Conservation (phyloP, 2,329 filamentous ascomycete genomes). For the Aspergillus sojae region DNA sequence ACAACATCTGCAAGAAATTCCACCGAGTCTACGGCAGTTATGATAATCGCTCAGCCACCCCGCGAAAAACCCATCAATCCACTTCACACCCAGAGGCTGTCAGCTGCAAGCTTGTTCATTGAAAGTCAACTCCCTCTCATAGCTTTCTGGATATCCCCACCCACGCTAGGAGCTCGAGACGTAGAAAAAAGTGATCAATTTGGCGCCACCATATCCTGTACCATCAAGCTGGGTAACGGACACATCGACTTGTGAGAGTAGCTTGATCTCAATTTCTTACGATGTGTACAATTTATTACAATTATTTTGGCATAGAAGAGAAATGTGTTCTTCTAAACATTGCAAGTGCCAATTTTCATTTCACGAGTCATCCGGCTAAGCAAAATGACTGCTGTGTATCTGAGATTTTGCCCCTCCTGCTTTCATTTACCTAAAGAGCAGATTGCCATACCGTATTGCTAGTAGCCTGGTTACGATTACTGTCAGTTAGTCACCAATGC, state of each 20-base stretch:
- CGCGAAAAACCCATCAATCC: neutral
- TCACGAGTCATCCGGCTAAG: too few species aligned
- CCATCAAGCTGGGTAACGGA: neutral
- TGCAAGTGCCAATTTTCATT: too few species aligned
- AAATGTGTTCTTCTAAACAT: too few species aligned
- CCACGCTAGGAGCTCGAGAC: neutral
- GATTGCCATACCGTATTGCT: too few species aligned
- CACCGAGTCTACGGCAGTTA: neutral
- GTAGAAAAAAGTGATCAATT: slow-evolving; percentile 5
- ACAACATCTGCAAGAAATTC: neutral
- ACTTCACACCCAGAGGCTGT: neutral
- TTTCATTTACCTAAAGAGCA: too few species aligned
- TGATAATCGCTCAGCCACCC: neutral
- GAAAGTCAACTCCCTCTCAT: slow-evolving; percentile 1
- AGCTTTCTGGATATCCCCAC: neutral
- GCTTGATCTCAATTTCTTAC: neutral
- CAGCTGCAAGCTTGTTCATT: neutral
- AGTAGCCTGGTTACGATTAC: too few species aligned
- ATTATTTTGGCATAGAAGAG: too few species aligned
- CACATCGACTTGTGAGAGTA: neutral
- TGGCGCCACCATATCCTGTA: neutral
- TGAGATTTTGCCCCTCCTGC: too few species aligned
- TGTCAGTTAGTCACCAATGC: too few species aligned
- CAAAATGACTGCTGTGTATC: too few species aligned
- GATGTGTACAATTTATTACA: neutral